A percentile compares a stretch with the other conserved stretches of the same genome.
Evolutionary conservation across 2,329 filamentous ascomycete species (phyloP).

Genomic region (Colletotrichum tropicicola): DNA sequence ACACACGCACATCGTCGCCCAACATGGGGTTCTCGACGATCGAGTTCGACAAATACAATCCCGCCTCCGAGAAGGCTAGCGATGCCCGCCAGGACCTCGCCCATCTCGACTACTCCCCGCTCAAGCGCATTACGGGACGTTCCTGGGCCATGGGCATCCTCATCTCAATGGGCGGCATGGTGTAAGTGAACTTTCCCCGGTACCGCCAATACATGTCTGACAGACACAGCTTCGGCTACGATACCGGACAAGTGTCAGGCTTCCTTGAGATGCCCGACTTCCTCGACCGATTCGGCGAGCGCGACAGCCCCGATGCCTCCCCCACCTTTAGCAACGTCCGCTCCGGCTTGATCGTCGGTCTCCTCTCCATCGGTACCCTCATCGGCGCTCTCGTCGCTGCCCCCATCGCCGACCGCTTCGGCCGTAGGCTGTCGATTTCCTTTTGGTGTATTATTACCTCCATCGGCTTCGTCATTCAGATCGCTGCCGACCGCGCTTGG

Average conservation of each 20-base stretch:
- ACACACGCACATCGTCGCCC: slow-evolving; percentile 8
- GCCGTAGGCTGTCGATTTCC: slow-evolving; percentile 70
- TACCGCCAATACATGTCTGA: neutral
- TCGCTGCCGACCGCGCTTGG: slow-evolving; percentile 64
- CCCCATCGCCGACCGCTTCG: slow-evolving; percentile 71
- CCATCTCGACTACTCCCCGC: slow-evolving; percentile 54
- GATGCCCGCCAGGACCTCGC: slow-evolving; percentile 44
- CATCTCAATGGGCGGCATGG: slow-evolving; percentile 55
- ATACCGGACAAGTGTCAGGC: slow-evolving; percentile 64
- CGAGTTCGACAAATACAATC: slow-evolving; percentile 53
- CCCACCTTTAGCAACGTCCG: slow-evolving; percentile 60
- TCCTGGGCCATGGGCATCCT: slow-evolving; percentile 48
- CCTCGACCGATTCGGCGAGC: slow-evolving; percentile 57
- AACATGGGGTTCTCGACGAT: slow-evolving; percentile 41
- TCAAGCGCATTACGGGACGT: slow-evolving; percentile 47
- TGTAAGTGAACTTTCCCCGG: slow-evolving; percentile 44
- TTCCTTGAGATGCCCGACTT: slow-evolving; percentile 69
- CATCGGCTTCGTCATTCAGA: slow-evolving; percentile 74
- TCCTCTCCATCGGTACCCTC: slow-evolving; percentile 68
- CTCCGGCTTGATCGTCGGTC: slow-evolving; percentile 66
- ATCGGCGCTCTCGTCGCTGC: slow-evolving; percentile 68
- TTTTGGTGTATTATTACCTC: slow-evolving; percentile 68
- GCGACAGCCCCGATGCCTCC: slow-evolving; percentile 43
- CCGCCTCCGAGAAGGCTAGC: slow-evolving; percentile 46
- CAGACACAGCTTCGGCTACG: slow-evolving; percentile 50